Conservation (phyloP, 2,329 filamentous ascomycete genomes). For the Aspergillus nomiae region DNA sequence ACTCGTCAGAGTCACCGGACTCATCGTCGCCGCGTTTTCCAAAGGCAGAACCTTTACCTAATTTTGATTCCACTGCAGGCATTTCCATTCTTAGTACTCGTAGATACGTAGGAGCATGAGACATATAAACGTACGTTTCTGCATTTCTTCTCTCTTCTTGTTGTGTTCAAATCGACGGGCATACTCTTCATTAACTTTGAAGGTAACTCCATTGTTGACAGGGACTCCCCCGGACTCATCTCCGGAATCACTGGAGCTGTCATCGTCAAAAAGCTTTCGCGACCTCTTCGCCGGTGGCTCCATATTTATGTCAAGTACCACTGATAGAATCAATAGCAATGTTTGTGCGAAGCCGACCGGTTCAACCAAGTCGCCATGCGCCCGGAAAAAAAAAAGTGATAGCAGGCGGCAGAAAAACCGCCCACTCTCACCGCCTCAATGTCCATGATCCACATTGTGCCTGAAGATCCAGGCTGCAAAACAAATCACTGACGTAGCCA, state of each 20-base stretch:
- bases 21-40: conserved; percentile 46
- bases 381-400: conserved; percentile 18
- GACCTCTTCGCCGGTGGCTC: conserved; percentile 45
- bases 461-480: conserved; percentile 20
- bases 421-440: conserved; percentile 26
- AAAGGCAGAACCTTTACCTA: conserved; percentile 51
- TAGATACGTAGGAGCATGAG: not conserved
- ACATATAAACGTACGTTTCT: conserved; percentile 46
- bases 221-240: conserved; percentile 45
- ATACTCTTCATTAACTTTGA: conserved; percentile 90
- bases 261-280: conserved; percentile 44
- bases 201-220: conserved; percentile 37
- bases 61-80: conserved; percentile 81
- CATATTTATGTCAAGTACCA: conserved; percentile 28
- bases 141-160: conserved; percentile 89
- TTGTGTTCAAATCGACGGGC: conserved; percentile 92
- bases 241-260: conserved; percentile 42
- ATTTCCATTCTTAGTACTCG: not conserved
- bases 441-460: conserved; percentile 9
- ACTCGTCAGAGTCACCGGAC: conserved; percentile 62
- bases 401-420: conserved; percentile 34
- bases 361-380: not conserved
- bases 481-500: conserved; percentile 38
- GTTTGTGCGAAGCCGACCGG: conserved; percentile 1
- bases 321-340: not conserved